Evolutionary conservation across 164 flowering plant genomes (phyloP).

Genomic region (Chimonanthus salicifolius): DNA sequence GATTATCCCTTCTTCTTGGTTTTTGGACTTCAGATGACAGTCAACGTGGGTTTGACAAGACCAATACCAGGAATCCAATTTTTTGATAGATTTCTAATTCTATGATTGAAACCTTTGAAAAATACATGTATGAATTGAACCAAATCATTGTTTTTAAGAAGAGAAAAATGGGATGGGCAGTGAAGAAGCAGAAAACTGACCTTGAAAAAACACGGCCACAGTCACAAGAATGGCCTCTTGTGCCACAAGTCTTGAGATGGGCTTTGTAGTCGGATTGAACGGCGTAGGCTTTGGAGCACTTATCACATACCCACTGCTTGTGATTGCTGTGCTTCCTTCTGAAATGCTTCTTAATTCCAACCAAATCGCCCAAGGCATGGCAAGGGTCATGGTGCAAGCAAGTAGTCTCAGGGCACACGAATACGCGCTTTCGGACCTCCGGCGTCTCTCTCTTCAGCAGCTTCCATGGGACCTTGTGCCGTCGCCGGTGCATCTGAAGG

Average conservation of each 20-base stretch:
- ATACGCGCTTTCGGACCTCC: slow-evolving; percentile 71
- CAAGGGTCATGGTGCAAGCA: slow-evolving; percentile 94
- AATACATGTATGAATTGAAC: too few species aligned
- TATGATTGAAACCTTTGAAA: too few species aligned
- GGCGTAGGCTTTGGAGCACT: slow-evolving; percentile 90
- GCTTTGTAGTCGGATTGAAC: slow-evolving; percentile 98
- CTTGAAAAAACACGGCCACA: slow-evolving; percentile 97
- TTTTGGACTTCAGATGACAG: background rate
- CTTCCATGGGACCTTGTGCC: slow-evolving; percentile 99
- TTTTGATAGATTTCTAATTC: too few species aligned
- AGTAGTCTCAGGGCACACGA: slow-evolving; percentile 92
- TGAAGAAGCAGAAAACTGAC: slow-evolving; percentile 21
- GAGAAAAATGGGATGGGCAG: background rate
- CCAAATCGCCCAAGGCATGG: slow-evolving; percentile 94
- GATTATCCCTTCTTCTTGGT: background rate
- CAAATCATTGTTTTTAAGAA: background rate
- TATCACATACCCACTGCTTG: slow-evolving; percentile 91
- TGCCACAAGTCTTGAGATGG: slow-evolving; percentile 96
- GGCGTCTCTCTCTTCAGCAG: slow-evolving; percentile 80
- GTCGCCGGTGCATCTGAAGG: slow-evolving; percentile 90
- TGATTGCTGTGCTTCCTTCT: slow-evolving; percentile 81
- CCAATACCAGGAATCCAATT: background rate
- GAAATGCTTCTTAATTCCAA: slow-evolving; percentile 94
- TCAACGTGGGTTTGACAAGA: background rate
- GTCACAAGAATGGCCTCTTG: slow-evolving; percentile 95